These are phyloP conservation scores for Rhodotorula sp. DNA, from an alignment of 1,284 basidiomycete species.

Conservation along the genomic window DNA sequence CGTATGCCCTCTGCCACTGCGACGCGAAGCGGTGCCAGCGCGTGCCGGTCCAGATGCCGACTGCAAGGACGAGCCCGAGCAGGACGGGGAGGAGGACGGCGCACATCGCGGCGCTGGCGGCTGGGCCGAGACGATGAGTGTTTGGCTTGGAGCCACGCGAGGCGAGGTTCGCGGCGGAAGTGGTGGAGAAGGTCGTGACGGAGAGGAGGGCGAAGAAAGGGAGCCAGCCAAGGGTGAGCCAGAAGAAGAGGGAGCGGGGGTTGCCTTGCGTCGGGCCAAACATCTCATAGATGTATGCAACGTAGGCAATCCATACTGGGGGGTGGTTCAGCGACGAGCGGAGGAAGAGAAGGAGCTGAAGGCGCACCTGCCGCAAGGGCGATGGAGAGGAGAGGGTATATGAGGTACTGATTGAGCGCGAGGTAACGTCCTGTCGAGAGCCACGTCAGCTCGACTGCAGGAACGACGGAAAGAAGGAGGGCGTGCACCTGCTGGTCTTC, in stretches of 20 bases:
- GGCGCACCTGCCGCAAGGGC: neutral
- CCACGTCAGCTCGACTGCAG: neutral
- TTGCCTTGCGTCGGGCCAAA: conserved; percentile 7
- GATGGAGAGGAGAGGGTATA: conserved; percentile 21
- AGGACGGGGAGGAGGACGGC: conserved; percentile 9
- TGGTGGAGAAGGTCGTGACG: conserved; percentile 21
- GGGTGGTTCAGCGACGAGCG: neutral
- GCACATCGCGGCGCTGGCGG: conserved; percentile 7
- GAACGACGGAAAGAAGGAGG: neutral
- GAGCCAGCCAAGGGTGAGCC: conserved; percentile 13
- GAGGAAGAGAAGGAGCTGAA: too few relatives aligned
- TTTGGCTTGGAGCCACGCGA: neutral
- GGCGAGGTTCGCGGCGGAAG: conserved; percentile 25
- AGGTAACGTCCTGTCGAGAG: conserved; percentile 12
- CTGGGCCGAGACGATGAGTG: conserved; percentile 14
- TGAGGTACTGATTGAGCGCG: conserved; percentile 19
- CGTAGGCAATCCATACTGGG: conserved; percentile 22
- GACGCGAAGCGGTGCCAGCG: conserved; percentile 17
- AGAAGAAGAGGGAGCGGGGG: conserved; percentile 11
- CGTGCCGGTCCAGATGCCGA: conserved; percentile 17
- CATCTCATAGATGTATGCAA: conserved; percentile 17
- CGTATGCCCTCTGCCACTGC: conserved; percentile 8
- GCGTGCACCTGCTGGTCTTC: conserved; percentile 18
- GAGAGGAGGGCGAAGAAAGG: conserved; percentile 26
- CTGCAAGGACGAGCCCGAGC: conserved; percentile 4